Evolutionary conservation across 768 basidiomycete species (phyloP), one percentile per base, ranked within the genome.

Genomic region (Amanita molliuscula): DNA sequence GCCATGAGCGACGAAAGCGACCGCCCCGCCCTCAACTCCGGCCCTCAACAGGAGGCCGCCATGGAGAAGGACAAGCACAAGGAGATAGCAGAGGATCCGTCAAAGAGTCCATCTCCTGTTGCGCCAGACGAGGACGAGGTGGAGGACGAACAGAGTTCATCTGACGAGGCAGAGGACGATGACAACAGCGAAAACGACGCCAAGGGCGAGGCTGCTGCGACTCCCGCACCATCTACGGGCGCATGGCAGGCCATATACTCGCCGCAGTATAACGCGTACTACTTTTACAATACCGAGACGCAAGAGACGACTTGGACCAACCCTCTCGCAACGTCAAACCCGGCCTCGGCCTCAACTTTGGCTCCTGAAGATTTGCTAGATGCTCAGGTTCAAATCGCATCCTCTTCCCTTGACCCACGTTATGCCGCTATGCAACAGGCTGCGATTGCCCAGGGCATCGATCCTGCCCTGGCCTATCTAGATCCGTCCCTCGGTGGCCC

Each of bases 241-340:
- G 54, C 75, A 23, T 91, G 89, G 88, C 89, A 90, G 63, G 88
- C 88, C 33, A 75, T 92, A 26, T 91, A 74, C 67, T 81, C 88
- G 1, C 78, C 86, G 1, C 72, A 81, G 53, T 79, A 87, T 68
- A 84, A 77, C 63, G 74, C 85, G 8, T 92, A 92, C 67, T 92
- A 92, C 64, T 92, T 90, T 70, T 86, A 74, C 73, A 92, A 90
- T 65, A 51, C 78, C 8, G 63, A 67, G 53, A 89, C 88, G 0
- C 72, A 82, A 47, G 79, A 90, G 67, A 91, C 88, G 15, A 91
- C 88, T 2, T 91, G 89, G 89, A 67, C 69, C 25, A 91, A 91
- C 59, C 88, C 88, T 8, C 70, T 92, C 35, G 68, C 77, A 38
- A 65, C 65, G 15, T 44, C 58, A 38, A 56, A 57, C n/a, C 47